These are phyloP conservation scores for Stachybotrys chartarum DNA, from an alignment of 2,329 filamentous ascomycete genomes.

Conservation along the genomic window DNA sequence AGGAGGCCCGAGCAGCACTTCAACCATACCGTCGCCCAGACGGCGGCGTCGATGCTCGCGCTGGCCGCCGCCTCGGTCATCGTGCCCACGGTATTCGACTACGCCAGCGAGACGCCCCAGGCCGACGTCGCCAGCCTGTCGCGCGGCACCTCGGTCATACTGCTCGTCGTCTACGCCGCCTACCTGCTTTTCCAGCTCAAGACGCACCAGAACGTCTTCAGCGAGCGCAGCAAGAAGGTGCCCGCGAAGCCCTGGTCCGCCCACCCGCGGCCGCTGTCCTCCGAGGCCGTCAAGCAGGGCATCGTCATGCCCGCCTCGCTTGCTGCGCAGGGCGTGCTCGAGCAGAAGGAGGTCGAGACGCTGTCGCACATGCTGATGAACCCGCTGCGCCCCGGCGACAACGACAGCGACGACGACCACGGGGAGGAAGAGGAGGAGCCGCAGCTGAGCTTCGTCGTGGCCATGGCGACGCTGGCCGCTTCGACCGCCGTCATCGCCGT, in stretches of 20 bases:
- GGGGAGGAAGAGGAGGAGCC: conserved; percentile 68
- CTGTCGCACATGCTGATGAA: conserved; percentile 38
- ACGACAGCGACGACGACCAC: conserved; percentile 49
- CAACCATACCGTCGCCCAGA: conserved; percentile 88
- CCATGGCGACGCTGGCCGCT: conserved; percentile 61
- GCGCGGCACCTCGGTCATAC: conserved; percentile 68
- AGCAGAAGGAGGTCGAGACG: conserved; percentile 31
- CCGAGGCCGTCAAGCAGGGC: conserved; percentile 29
- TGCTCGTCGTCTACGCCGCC: conserved; percentile 73
- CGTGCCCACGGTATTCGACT: conserved; percentile 80
- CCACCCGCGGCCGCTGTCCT: conserved; percentile 13
- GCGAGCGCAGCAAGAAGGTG: conserved; percentile 70
- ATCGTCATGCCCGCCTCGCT: conserved; percentile 32
- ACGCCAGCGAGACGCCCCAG: conserved; percentile 31
- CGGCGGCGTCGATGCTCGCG: conserved; percentile 72
- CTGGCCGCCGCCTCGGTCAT: conserved; percentile 76
- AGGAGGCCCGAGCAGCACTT: conserved; percentile 78
- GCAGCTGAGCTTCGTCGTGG: conserved; percentile 64
- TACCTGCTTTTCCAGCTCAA: conserved; percentile 91
- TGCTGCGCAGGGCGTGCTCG: conserved; percentile 22
- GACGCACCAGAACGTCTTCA: conserved; percentile 76
- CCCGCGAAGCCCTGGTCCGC: conserved; percentile 45
- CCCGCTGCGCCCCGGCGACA: conserved; percentile 18
- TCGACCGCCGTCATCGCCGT: conserved; percentile 75
- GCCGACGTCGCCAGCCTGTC: conserved; percentile 56